A percentile compares a stretch with the other conserved stretches of the same genome.
phyloP scores from a whole-genome alignment of 1,139 yeast genomes.

The Magnusiomyces fungicola region DNA sequence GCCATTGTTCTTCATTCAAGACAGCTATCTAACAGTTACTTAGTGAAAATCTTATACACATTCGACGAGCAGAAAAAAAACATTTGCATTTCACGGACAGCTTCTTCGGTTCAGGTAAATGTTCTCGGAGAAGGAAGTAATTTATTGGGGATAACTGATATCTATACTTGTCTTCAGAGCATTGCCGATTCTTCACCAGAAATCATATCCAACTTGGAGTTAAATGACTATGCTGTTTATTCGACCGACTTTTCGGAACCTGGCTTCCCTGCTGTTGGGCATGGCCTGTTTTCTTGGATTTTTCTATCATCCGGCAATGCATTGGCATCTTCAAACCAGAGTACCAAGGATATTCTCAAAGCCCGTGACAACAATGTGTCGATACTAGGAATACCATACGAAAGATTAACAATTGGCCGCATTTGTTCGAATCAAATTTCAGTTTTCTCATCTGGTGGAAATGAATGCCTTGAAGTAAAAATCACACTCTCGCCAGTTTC shows the following conservation, averaged over 20 bases:
- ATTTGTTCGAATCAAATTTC: constrained; percentile 13
- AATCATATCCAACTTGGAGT: constrained; percentile 25
- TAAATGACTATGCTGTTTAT: constrained; percentile 35
- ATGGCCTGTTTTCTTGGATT: constrained; percentile 28
- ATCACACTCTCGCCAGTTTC: constrained; percentile 21
- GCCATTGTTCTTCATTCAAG: no score
- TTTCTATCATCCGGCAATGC: neutral
- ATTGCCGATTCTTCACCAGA: constrained; percentile 34
- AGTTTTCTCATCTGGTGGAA: constrained; percentile 13
- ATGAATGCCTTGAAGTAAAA: constrained; percentile 18
- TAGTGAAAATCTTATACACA: constrained; percentile 33
- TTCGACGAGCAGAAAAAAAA: constrained; percentile 27
- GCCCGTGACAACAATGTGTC: neutral
- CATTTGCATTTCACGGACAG: constrained; percentile 29
- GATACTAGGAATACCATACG: neutral
- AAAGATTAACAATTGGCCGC: constrained; percentile 10
- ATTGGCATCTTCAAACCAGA: neutral
- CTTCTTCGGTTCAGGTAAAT: constrained; percentile 22
- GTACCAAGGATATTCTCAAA: neutral
- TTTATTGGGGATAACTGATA: constrained; percentile 30
- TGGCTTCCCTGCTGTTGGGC: constrained; percentile 35
- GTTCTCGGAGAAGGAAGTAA: constrained; percentile 24
- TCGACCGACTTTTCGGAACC: constrained; percentile 36
- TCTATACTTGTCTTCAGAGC: constrained; percentile 30
- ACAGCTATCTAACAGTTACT: neutral